Evolutionary conservation across 2,329 filamentous ascomycete genomes (phyloP).

Genomic region (Pestalotiopsis sp.): DNA sequence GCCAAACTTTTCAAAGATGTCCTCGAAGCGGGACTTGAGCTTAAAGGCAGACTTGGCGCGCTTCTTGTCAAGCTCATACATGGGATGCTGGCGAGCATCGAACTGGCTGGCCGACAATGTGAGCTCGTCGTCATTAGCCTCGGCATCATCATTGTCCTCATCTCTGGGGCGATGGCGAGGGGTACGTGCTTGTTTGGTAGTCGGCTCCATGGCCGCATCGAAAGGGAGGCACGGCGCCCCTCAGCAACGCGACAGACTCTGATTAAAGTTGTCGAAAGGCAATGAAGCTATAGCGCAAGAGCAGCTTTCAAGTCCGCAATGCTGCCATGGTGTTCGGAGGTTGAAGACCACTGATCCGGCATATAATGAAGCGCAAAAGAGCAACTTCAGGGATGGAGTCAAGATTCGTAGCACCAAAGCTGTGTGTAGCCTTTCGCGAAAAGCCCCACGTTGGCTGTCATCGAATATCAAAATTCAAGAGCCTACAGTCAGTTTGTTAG

Average conservation of each 20-base stretch:
- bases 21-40: constrained; percentile 82
- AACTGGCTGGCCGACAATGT: constrained; percentile 50
- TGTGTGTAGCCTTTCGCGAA: background rate
- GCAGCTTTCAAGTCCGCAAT: background rate
- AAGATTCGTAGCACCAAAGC: background rate
- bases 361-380: background rate
- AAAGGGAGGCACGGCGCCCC: background rate
- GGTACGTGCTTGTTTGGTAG: constrained; percentile 63
- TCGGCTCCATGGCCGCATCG: constrained; percentile 53
- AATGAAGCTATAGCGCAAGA: background rate
- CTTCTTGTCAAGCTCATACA: constrained; percentile 61
- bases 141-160: constrained; percentile 42
- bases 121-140: constrained; percentile 48
- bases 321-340: background rate
- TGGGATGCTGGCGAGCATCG: constrained; percentile 50
- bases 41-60: constrained; percentile 69
- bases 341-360: background rate
- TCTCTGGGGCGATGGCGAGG: constrained; percentile 39
- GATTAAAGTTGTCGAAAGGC: background rate
- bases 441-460: background rate
- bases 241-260: background rate
- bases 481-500: background rate
- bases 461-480: background rate
- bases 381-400: background rate
- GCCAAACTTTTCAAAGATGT: constrained; percentile 87